Evolutionary conservation across 768 basidiomycete species (phyloP), one percentile per base, ranked within the genome.

Genomic region (Suillus placidus): DNA sequence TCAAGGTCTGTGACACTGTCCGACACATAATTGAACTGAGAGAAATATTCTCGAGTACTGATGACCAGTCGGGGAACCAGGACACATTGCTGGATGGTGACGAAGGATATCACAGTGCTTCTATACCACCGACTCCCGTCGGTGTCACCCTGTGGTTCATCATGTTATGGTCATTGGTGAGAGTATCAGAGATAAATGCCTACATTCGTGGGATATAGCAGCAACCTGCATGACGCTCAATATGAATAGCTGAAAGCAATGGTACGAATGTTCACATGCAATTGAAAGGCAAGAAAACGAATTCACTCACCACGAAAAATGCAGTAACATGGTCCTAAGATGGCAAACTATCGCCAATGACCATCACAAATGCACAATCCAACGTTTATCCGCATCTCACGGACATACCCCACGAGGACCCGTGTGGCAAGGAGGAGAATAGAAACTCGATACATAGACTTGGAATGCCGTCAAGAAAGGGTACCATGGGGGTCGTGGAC

Each of bases 301-400:
- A 58, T 58, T 40, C 38, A 26, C 57, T 58, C 57, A 58, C 57
- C 37, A 58, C 37, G 38, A 38, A 58, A 58, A 58, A 58, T 58
- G 37, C 23, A 26, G 38, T 18, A 40, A n/a, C 37, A 38, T 58
- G 57, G 57, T 58, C 57, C 23, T 26, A 16, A 58, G 16, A 58
- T 58, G 14, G 23, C 23, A 58, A 58, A 58, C 16, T 26, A 2
- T 58, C 57, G 16, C 26, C 5, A n/a, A 30, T 10, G 14, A 26
- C 57, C 37, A 26, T 40, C 23, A 26, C 57, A 40, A 58, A 58
- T 58, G 23, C 5, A 38, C 9, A 6, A 5, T 40, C 9, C 20
- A 14, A 10, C 2, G 26, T 26, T 9, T 6, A 9, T 40, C n/a
- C 5, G 57, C 23, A 58, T 58, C 23, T 40, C 37, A 30, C 23